Evolutionary conservation across 2,329 filamentous ascomycete genomes (phyloP).

Genomic region (Fusarium sp.): DNA sequence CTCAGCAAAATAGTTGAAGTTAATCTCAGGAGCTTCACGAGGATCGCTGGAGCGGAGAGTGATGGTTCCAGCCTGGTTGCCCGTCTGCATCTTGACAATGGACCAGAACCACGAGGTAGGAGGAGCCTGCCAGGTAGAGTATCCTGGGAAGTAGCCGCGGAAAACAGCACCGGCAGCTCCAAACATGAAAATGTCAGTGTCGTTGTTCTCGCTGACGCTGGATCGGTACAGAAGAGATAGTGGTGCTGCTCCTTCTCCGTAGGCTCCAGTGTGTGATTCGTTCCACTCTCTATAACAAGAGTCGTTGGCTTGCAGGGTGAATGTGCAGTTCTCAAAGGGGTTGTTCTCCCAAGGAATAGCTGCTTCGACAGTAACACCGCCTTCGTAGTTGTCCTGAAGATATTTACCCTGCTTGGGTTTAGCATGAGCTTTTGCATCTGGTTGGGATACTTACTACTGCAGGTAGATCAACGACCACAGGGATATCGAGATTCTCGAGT

Average conservation of each 20-base stretch:
- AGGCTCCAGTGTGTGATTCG: slow-evolving; percentile 33
- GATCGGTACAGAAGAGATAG: slow-evolving; percentile 49
- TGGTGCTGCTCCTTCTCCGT: slow-evolving; percentile 46
- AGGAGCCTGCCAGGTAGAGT: slow-evolving; percentile 52
- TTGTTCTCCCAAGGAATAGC: slow-evolving; percentile 34
- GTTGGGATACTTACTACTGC: slow-evolving; percentile 48
- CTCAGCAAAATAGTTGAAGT: slow-evolving; percentile 71
- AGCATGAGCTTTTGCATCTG: neutral
- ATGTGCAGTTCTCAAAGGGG: slow-evolving; percentile 23
- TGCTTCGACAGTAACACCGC: slow-evolving; percentile 41
- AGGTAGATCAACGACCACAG: slow-evolving; percentile 66
- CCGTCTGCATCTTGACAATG: slow-evolving; percentile 71
- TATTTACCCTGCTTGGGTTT: slow-evolving; percentile 24
- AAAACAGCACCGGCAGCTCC: slow-evolving; percentile 49
- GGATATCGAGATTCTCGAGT: slow-evolving; percentile 54
- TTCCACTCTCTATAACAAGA: slow-evolving; percentile 56
- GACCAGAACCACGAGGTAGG: slow-evolving; percentile 42
- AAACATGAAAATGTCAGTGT: slow-evolving; percentile 53
- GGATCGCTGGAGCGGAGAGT: slow-evolving; percentile 72
- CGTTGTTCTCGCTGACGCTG: slow-evolving; percentile 44
- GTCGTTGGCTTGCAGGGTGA: slow-evolving; percentile 44
- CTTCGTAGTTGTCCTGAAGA: slow-evolving; percentile 52
- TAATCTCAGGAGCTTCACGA: slow-evolving; percentile 72
- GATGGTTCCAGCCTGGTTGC: slow-evolving; percentile 74
- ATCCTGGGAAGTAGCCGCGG: slow-evolving; percentile 50